Base-by-base conservation (phyloP, 1,139 yeast species). In the Debaryomycetaceae sp. region DNA sequence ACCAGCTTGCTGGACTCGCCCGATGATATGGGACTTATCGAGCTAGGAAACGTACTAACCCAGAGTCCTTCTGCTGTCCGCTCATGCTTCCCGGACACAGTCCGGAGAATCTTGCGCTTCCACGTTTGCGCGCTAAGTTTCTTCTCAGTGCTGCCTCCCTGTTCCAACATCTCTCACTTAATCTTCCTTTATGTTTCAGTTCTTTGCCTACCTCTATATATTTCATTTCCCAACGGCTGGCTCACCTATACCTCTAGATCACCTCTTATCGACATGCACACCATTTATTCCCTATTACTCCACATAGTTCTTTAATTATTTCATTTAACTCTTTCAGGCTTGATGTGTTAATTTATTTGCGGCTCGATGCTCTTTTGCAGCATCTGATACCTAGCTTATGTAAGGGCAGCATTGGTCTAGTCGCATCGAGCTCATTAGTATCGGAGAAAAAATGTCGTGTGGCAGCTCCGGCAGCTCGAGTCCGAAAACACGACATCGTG, bases 11-110 rank as follows among this genome's bases (percentile, higher is more conserved):
- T 22, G 11, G 26, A 22, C 16, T 30, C 38, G n/a, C 15, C 15
- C 18, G 38, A 35, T 13, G 30, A 17, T 17, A 31, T 31, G 13
- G 38, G 38, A 13, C 34, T 30, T 16, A 35, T 19, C 14, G 38
- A 30, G 6, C 30, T 29, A 15, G 38, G 38, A 22, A 22, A 22
- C 26, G 26, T 22, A 11, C 26, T 22, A 8, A 22, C 26, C 11
- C 7, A 11, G 7, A 22, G 26, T 11, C 11, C 26, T 34, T 36
- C 16, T 15, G 18, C 29, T 9, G 34, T 11, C 24, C 30, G 29
- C 34, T 22, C 17, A 24, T 19, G 19, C 19, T 31, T 17, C 31
- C 30, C 22, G 9, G 35, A 22, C 26, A 22, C 26, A 22, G 11
- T 22, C 26, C 26, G 26, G 26, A 22, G 26, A 8, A 22, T 22